These are phyloP conservation scores for Colletotrichum abscissum DNA, from an alignment of 2,329 filamentous ascomycete species.

Conservation along the genomic window DNA sequence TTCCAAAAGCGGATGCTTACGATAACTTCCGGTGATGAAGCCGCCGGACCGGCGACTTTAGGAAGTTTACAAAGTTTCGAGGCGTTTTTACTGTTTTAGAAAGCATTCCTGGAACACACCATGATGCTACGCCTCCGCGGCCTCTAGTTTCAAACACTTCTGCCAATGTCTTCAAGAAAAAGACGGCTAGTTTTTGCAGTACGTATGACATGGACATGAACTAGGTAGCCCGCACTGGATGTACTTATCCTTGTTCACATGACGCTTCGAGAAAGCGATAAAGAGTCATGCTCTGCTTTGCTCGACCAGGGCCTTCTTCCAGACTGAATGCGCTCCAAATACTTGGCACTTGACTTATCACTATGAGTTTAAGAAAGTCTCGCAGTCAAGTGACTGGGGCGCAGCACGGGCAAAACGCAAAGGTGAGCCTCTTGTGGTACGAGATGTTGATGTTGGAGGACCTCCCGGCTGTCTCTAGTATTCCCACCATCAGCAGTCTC, in stretches of 20 bases:
- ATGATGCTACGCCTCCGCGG: neutral
- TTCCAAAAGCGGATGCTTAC: neutral
- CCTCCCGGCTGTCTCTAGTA: too few relatives aligned
- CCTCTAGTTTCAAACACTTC: neutral
- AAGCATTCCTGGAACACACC: neutral
- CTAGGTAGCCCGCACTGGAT: neutral
- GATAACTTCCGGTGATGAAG: neutral
- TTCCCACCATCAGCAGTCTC: too few relatives aligned
- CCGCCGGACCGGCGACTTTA: neutral
- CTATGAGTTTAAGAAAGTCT: too few relatives aligned
- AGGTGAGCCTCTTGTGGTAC: too few relatives aligned
- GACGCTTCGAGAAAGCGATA: neutral
- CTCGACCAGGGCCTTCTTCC: neutral
- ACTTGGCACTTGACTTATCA: neutral
- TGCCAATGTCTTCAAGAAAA: rapidly evolving
- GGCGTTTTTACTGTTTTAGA: neutral
- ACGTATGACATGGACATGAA: neutral
- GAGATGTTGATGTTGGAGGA: too few relatives aligned
- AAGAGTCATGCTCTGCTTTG: neutral
- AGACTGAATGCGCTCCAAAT: rapidly evolving
- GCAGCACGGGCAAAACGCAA: too few relatives aligned
- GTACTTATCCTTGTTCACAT: neutral
- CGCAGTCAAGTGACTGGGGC: too few relatives aligned
- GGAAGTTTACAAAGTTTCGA: neutral
- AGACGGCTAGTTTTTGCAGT: neutral